Evolutionary conservation across 108 stramenopile genomes (phyloP), one percentile per base, ranked within the genome.

Genomic region (Fragilariopsis cylindrus): DNA sequence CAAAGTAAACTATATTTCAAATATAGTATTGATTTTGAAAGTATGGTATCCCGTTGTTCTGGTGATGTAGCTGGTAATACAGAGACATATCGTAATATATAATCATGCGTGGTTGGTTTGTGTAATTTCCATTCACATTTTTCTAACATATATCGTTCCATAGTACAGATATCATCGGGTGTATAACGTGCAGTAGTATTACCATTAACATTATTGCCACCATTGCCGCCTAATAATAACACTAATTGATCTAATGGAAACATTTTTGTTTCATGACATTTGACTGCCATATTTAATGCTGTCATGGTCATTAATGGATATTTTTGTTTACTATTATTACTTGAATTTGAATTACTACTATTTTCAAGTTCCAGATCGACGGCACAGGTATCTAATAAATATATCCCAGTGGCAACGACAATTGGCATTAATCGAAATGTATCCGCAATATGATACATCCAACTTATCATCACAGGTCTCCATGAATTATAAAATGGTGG

Each of bases 221-320:
- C 49, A 9, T 40, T 50, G 3, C 43, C n/a, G 0, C 67, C 67
- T 4, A 68, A 12, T 15, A 68, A 39, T 44, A 21, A 1, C 21
- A 68, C 67, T 2, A 68, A 48, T n/a, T 68, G 67, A 48, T 68
- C 67, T 2, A 68, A 48, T 18, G 67, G 67, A n/a, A 68, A 68
- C 67, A 68, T 68, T 50, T 52, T 68, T 44, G 67, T 68, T 68
- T 68, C 67, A 44, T 68, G 67, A 19, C 67, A 68, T n/a, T 68
- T 68, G 5, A 68, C 49, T 18, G 67, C 67, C 48, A 68, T 48
- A 21, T 68, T 68, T 5, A 68, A 39, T 0, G 67, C 48, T 4
- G 67, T 68, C 67, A 68, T 68, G 6, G 65, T 52, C 67, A 68
- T 68, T 4, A 68, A 47, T 2, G 67, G 67, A 18, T 68, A 68